Base-by-base conservation (phyloP, 75 land plant species). In the Selaginella moellendorffii region DNA sequence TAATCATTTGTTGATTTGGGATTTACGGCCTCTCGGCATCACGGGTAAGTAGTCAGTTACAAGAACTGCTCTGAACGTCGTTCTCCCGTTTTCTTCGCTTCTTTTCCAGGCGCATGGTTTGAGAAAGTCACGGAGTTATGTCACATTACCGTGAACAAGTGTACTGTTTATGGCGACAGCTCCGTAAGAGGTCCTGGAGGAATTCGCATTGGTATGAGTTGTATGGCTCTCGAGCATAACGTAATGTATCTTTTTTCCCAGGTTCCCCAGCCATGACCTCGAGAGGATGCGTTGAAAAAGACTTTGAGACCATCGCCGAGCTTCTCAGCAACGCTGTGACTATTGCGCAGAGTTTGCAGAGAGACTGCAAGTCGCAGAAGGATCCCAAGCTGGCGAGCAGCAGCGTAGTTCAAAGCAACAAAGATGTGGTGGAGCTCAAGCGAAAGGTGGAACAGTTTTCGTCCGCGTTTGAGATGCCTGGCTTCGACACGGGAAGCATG, bases 1-100 rank as follows among this genome's bases (percentile, higher is more conserved):
- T 68, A 93, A 93, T 56, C 98, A 93, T 75, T 64, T 93, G 77
- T n/a, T 93, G 64, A 83, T 93, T 14, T 85, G 90, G 96, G 98
- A 93, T 80, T 68, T 93, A 0, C 82, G 90, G 27, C 72, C 79
- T 65, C 58, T 79, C 2, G 85, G 84, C 0, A 29, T 90, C 59
- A 82, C 87, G 69, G 96, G 96, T 84, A 72, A 56, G 30, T 42
- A n/a, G n/a, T n/a, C n/a, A n/a, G n/a, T n/a, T n/a, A n/a, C n/a
- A n/a, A n/a, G n/a, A n/a, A n/a, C n/a, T n/a, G n/a, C n/a, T n/a
- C n/a, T n/a, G n/a, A n/a, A n/a, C n/a, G n/a, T n/a, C n/a, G n/a
- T n/a, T n/a, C n/a, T n/a, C n/a, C n/a, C n/a, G n/a, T n/a, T n/a
- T n/a, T n/a, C n/a, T n/a, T n/a, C n/a, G n/a, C n/a, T n/a, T n/a